These are phyloP conservation scores for Globisporangium camurandrum DNA, from an alignment of 352 stramenopile genomes.

Conservation along the genomic window DNA sequence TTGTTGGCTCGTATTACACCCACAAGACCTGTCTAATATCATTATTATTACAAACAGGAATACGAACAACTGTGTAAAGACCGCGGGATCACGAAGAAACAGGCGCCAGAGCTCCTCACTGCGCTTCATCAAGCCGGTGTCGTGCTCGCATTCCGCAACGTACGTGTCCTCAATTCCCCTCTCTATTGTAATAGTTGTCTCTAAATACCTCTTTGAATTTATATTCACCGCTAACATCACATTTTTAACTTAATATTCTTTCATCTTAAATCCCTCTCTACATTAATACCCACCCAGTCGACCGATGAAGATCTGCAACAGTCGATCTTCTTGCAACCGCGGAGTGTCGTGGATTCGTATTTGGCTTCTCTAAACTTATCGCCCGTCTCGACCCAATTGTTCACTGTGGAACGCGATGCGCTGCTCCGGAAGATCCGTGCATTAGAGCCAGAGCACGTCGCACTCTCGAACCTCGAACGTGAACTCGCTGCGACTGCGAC, in stretches of 20 bases:
- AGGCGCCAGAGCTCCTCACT: conserved; percentile 64
- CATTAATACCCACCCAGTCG: conserved; percentile 16
- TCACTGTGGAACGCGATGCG: conserved; percentile 49
- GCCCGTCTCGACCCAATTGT: conserved; percentile 59
- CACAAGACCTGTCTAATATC: no score
- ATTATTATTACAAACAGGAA: conserved; percentile 20
- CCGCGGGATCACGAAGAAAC: conserved; percentile 78
- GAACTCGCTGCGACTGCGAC: conserved; percentile 56
- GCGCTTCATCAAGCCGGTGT: conserved; percentile 70
- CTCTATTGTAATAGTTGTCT: neutral
- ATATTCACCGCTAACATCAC: no score
- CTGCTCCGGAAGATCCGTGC: conserved; percentile 60
- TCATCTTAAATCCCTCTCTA: neutral
- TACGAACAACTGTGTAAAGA: conserved; percentile 65
- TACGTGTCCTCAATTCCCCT: conserved; percentile 1
- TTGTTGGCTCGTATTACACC: neutral
- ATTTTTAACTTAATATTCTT: no score
- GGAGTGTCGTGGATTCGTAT: conserved; percentile 73
- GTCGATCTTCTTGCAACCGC: conserved; percentile 75
- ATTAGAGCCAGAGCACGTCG: conserved; percentile 60
- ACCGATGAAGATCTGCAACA: conserved; percentile 63
- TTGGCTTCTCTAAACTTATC: conserved; percentile 69
- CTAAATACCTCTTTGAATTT: neutral
- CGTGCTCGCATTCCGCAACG: conserved; percentile 77
- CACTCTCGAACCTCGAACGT: conserved; percentile 50